These are phyloP conservation scores for Berkeleyomyces rouxiae DNA, from an alignment of 2,329 filamentous ascomycete species.

Conservation along the genomic window DNA sequence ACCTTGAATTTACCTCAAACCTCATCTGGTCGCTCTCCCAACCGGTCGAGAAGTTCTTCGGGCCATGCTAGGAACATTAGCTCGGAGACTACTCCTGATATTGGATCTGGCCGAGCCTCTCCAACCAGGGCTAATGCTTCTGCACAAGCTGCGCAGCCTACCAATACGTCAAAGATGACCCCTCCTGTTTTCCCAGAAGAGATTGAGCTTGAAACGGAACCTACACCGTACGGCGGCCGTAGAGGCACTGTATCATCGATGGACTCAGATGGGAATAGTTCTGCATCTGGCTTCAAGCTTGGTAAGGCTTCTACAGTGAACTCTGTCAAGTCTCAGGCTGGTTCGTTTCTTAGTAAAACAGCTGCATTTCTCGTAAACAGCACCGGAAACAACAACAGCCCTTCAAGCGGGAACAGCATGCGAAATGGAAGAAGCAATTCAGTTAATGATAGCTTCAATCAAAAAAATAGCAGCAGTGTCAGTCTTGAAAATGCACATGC, in stretches of 20 bases:
- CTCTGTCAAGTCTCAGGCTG: conserved; percentile 11
- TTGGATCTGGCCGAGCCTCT: conserved; percentile 1
- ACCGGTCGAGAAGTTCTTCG: background rate
- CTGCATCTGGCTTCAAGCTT: conserved; percentile 1
- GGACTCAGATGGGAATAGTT: conserved; percentile 6
- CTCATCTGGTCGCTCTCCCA: background rate
- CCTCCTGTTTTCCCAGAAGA: conserved; percentile 10
- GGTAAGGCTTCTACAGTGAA: conserved; percentile 1
- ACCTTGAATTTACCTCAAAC: background rate
- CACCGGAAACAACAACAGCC: background rate
- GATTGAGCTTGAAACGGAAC: conserved; percentile 10
- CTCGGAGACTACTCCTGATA: conserved; percentile 1
- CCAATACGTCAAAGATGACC: conserved; percentile 1
- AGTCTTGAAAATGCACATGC: background rate
- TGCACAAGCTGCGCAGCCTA: background rate
- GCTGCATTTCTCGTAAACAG: conserved; percentile 1
- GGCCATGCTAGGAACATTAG: background rate
- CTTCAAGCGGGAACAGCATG: background rate
- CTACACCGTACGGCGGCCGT: conserved; percentile 12
- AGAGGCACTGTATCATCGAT: conserved; percentile 12
- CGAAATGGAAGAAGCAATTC: background rate
- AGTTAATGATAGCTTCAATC: background rate
- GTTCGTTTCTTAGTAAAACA: conserved; percentile 11
- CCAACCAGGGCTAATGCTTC: background rate
- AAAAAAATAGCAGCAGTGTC: conserved; percentile 16